A percentile compares a stretch with the other conserved stretches of the same genome.
phyloP scores from a whole-genome alignment of 2,329 filamentous ascomycete genomes.

The Nannizziopsis barbatae region DNA sequence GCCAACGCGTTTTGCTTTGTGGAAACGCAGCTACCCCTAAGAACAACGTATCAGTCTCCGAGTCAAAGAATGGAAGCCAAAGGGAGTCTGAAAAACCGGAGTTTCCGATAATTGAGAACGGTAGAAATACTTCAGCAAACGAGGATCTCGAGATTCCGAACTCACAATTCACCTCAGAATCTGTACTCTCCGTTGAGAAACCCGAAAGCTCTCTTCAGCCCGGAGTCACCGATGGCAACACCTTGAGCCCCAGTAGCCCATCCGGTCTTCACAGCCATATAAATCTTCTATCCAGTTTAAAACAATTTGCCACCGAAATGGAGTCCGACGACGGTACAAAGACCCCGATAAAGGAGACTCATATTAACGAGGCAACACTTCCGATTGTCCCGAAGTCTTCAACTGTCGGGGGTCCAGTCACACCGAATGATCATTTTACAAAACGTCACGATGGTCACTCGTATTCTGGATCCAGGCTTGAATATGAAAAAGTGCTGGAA shows the following conservation, averaged over 20 bases:
- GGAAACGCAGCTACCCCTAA: background rate
- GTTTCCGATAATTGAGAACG: no score
- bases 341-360: background rate
- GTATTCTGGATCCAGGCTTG: no score
- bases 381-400: background rate
- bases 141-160: background rate
- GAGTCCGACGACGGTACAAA: background rate
- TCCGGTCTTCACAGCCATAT: background rate
- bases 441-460: no score
- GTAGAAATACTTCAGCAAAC: background rate
- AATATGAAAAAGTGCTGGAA: background rate
- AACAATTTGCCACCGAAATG: background rate
- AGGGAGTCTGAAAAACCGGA: no score
- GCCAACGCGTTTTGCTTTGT: constrained; percentile 27
- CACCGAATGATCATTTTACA: no score
- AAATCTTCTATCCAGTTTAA: background rate
- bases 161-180: background rate
- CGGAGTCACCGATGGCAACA: background rate
- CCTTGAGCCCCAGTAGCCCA: background rate
- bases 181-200: background rate
- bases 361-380: background rate
- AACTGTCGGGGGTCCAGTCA: no score
- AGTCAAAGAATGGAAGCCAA: no score
- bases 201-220: background rate
- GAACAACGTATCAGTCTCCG: no score